Conservation (phyloP, 148 eudicot species). For the Pharnaceum exiguum region DNA sequence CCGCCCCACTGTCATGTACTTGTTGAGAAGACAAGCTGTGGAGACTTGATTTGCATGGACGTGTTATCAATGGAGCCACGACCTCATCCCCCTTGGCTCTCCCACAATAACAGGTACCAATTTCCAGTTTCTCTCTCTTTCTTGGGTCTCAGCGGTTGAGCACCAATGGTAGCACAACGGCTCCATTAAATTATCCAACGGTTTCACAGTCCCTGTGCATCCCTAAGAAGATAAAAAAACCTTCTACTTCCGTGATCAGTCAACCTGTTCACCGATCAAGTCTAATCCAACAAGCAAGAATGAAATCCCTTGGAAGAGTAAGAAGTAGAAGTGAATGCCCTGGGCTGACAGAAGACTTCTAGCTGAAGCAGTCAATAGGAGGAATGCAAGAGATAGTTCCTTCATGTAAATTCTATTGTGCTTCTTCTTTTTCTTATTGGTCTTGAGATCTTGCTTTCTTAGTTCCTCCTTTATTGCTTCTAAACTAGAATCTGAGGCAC, state of each 20-base stretch:
- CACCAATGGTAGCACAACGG: not conserved
- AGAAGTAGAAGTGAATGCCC: constrained; percentile 95
- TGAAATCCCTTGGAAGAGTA: constrained; percentile 90
- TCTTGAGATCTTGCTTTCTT: constrained; percentile 28
- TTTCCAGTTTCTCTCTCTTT: not conserved
- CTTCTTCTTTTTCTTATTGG: constrained; percentile 49
- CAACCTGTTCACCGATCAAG: constrained; percentile 88
- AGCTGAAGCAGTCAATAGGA: constrained; percentile 77
- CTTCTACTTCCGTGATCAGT: constrained; percentile 21
- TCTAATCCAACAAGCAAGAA: constrained; percentile 92
- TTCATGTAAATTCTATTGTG: constrained; percentile 83
- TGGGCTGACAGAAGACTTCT: constrained; percentile 92
- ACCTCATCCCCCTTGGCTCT: constrained; percentile 5
- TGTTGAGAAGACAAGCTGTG: not conserved
- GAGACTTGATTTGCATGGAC: constrained; percentile 22
- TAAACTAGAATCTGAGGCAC: constrained; percentile 47
- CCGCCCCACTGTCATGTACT: constrained; percentile 6
- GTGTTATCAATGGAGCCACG: constrained; percentile 10
- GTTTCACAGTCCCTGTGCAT: constrained; percentile 23
- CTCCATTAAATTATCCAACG: constrained; percentile 7
- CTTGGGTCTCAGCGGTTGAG: not conserved
- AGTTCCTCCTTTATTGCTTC: constrained; percentile 56
- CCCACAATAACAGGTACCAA: not conserved
- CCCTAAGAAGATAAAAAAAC: constrained; percentile 12
- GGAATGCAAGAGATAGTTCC: constrained; percentile 76